Evolutionary conservation across 169 alveolate genomes (phyloP).

Genomic region (Babesia divergens): DNA sequence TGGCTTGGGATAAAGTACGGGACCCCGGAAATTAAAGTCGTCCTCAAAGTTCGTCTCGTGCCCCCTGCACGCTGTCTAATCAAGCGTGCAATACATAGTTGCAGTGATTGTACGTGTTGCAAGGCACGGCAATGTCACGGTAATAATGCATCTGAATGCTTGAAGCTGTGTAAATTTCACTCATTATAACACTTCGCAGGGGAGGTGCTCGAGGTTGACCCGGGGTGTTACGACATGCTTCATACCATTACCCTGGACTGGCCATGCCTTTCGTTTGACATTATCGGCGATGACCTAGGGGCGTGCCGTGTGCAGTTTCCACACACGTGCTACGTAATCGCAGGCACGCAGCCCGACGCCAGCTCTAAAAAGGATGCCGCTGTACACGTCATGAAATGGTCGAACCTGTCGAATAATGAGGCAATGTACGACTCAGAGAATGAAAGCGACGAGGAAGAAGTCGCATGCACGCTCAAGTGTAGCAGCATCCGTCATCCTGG

Average conservation of each 20-base stretch:
- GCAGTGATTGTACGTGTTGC: no score
- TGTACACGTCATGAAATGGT: conserved; percentile 63
- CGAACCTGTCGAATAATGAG: conserved; percentile 50
- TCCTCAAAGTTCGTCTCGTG: no score
- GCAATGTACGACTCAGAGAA: conserved; percentile 37
- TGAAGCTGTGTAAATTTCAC: no score
- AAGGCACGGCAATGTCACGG: no score
- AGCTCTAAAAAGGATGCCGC: conserved; percentile 35
- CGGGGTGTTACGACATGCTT: conserved; percentile 67
- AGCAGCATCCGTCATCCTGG: conserved; percentile 59
- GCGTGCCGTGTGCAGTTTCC: conserved; percentile 56
- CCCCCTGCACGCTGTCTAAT: no score
- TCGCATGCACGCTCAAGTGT: conserved; percentile 8
- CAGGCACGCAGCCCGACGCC: conserved; percentile 64
- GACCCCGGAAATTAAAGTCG: no score
- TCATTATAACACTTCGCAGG: conserved; percentile 21
- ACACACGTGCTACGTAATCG: conserved; percentile 53
- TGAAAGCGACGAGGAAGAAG: conserved; percentile 50
- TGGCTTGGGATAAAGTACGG: no score
- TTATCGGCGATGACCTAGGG: conserved; percentile 42
- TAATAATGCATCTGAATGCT: no score
- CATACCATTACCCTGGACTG: conserved; percentile 60
- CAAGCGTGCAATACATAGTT: no score
- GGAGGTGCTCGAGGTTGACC: conserved; percentile 58
- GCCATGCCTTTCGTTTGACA: conserved; percentile 79